phyloP scores from a whole-genome alignment of 2,329 filamentous ascomycete species.

The Monilinia aucupariae region DNA sequence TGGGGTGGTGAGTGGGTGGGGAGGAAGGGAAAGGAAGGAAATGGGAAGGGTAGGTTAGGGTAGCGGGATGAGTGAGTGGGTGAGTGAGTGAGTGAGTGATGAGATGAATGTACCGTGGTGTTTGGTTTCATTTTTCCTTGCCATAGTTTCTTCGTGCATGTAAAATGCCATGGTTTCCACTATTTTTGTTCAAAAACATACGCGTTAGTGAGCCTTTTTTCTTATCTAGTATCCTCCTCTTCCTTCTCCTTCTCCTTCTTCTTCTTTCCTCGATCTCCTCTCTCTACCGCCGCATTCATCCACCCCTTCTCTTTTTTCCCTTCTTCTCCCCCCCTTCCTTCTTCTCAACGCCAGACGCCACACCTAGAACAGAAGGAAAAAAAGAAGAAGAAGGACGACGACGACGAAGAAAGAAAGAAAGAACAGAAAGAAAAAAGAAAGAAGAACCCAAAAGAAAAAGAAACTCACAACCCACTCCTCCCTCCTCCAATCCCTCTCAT shows the following conservation, averaged over 20 bases:
- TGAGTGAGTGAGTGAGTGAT: neutral
- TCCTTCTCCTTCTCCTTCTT: neutral
- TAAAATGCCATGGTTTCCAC: constrained; percentile 15
- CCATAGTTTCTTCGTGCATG: constrained; percentile 12
- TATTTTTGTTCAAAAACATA: neutral
- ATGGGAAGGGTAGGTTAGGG: neutral
- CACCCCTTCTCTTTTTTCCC: neutral
- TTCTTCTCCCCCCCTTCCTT: no score
- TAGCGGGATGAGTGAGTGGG: neutral
- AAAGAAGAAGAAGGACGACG: neutral
- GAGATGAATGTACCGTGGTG: neutral
- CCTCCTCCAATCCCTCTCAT: constrained; percentile 1
- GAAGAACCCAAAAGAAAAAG: no score
- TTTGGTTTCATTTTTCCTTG: constrained; percentile 2
- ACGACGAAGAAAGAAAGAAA: no score
- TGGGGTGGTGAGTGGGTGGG: no score
- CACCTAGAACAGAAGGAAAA: neutral
- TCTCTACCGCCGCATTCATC: neutral
- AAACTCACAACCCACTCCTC: constrained; percentile 9
- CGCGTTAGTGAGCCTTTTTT: neutral
- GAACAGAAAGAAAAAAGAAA: neutral
- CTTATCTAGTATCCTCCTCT: neutral
- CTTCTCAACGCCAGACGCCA: neutral
- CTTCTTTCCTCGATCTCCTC: neutral
- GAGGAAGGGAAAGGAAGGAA: neutral